Percentiles rank a stretch among this genome's conserved stretches.
Evolutionary conservation across 208 protist genomes (phyloP).

Genomic region (Pavlovales sp.): DNA sequence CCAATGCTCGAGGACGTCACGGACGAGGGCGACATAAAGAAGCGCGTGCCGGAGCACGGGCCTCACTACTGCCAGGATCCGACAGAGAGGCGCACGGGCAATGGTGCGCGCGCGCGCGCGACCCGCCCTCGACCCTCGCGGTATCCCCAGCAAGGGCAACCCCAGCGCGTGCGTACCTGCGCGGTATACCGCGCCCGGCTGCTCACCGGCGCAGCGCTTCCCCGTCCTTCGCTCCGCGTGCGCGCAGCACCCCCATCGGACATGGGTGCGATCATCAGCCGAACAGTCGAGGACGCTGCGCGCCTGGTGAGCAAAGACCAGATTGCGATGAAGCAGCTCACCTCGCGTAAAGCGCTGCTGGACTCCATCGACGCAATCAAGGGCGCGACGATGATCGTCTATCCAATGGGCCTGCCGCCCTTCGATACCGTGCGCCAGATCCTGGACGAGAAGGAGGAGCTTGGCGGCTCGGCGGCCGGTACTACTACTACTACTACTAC

Average conservation of each 20-base stretch:
- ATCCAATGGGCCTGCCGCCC: conserved; percentile 31
- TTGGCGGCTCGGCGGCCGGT: background rate
- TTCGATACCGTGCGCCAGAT: conserved; percentile 30
- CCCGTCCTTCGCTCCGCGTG: too few relatives aligned
- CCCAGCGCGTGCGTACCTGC: too few relatives aligned
- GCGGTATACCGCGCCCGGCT: too few relatives aligned
- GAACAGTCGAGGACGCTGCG: background rate
- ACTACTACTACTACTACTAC: too few relatives aligned
- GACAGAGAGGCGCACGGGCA: conserved; percentile 17
- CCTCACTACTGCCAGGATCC: conserved; percentile 13
- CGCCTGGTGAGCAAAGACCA: background rate
- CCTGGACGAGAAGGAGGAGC: conserved; percentile 24
- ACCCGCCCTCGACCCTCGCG: too few relatives aligned
- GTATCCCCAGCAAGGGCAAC: too few relatives aligned
- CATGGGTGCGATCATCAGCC: background rate
- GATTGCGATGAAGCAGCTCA: conserved; percentile 5
- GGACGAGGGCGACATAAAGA: background rate
- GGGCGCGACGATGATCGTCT: conserved; percentile 36
- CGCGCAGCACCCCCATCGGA: background rate
- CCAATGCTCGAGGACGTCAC: conserved; percentile 11
- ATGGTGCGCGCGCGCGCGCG: background rate
- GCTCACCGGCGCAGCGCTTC: too few relatives aligned
- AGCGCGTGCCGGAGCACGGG: background rate
- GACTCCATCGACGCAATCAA: conserved; percentile 20
- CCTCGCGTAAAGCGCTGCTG: background rate